Evolutionary conservation across 2,329 filamentous ascomycete genomes (phyloP), one percentile per base, ranked within the genome.

Genomic region (Aureobasidium zeae): DNA sequence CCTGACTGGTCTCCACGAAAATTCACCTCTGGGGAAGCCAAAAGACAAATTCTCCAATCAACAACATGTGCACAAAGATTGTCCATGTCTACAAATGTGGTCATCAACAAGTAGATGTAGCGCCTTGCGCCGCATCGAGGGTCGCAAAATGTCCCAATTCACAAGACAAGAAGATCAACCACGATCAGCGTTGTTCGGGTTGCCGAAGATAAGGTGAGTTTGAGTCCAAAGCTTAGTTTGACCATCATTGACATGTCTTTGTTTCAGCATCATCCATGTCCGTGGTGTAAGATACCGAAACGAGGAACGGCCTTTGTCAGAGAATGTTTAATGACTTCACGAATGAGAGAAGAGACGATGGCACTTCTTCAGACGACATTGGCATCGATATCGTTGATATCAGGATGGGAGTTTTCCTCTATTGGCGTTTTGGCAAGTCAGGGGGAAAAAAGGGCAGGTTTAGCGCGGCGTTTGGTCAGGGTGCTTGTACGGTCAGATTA

Each of bases 81-180:
- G 60, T 67, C 51, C 67, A 70, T 59, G 55, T 57, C 43, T 71
- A 70, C 56, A 58, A 60, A 52, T 71, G 68, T 55, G 65, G 64
- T 52, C 67, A 70, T 54, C 58, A 60, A 47, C 57, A 60, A 28
- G 53, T 57, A 35, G 65, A 68, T 46, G 64, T 62, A 49, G 65
- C 67, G 17, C 59, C 61, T 16, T 71, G 68, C 57, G 67, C 67
- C n/a, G 61, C 60, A 10, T 70, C 67, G 38, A 64, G 63, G 57
- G 59, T 57, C 48, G 54, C 57, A n/a, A 55, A 55, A 30, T 69
- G 66, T 58, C 55, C 55, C 42, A 62, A 60, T 43, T 52, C 59
- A 51, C 69, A 64, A 47, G 60, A 61, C 47, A 67, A 66, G 51
- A 60, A 55, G 13, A 60, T 71, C 56, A 66, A 65, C 52, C 67